These are phyloP conservation scores for Alternaria dauci DNA, from an alignment of 2,329 filamentous ascomycete genomes.

Conservation along the genomic window DNA sequence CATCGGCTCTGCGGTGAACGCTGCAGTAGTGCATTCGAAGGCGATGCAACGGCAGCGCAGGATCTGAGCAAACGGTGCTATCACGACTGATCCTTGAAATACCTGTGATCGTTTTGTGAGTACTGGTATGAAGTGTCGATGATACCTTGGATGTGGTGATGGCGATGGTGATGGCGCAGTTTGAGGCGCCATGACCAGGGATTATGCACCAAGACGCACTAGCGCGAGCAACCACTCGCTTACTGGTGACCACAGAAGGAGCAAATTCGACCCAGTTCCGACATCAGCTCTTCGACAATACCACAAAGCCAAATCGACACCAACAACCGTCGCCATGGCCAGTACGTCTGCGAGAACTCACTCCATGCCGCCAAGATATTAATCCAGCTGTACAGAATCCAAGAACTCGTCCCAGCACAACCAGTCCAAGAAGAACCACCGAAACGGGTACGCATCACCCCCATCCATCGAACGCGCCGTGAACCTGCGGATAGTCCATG, in stretches of 20 bases:
- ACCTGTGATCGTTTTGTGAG: not conserved
- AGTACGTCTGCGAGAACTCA: conserved; percentile 62
- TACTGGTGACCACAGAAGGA: conserved; percentile 18
- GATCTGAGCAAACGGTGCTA: not conserved
- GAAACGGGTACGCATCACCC: conserved; percentile 82
- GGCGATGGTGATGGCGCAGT: not conserved
- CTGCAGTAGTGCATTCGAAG: not conserved
- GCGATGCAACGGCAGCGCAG: not conserved
- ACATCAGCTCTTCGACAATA: conserved; percentile 37
- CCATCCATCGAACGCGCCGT: conserved; percentile 20
- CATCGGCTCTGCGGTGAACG: not conserved
- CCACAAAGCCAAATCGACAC: conserved; percentile 43
- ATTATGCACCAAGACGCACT: conserved; percentile 6
- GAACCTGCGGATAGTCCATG: not conserved
- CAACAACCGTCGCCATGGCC: conserved; percentile 68
- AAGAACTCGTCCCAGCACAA: conserved; percentile 99
- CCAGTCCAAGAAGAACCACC: conserved; percentile 97
- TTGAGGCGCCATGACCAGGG: not conserved
- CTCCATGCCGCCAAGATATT: conserved; percentile 14
- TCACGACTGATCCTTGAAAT: not conserved
- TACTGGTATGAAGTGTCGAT: not conserved
- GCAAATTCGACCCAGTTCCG: not conserved
- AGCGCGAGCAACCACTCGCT: conserved; percentile 24
- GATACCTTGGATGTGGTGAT: not conserved
- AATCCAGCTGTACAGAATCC: conserved; percentile 72